A percentile compares a stretch with the other conserved stretches of the same genome.
These are phyloP conservation scores for Leersia perrieri DNA, from an alignment of 176 grass and related monocot species.

Conservation along the genomic window DNA sequence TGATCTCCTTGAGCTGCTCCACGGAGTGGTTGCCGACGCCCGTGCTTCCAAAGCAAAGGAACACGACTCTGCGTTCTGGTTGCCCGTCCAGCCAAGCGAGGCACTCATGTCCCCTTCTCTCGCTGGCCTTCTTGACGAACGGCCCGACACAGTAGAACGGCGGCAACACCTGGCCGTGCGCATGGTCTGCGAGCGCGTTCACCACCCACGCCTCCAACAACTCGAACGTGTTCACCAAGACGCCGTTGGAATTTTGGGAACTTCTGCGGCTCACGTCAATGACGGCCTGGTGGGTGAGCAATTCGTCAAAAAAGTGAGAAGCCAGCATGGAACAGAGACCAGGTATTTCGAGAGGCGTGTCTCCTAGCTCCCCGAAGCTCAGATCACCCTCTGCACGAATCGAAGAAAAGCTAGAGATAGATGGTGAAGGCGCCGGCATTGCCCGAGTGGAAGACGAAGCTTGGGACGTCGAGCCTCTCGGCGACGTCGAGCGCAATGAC, in stretches of 20 bases:
- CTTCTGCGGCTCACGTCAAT: neutral
- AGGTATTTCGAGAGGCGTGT: constrained; percentile 25
- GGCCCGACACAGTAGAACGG: constrained; percentile 46
- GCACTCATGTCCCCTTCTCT: constrained; percentile 4
- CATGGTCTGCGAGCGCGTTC: neutral
- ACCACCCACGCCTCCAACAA: constrained; percentile 22
- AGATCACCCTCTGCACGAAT: neutral
- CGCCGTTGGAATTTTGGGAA: neutral
- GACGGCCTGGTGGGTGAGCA: neutral
- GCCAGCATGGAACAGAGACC: constrained; percentile 43
- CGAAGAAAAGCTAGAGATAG: neutral
- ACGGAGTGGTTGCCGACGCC: neutral
- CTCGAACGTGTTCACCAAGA: constrained; percentile 49
- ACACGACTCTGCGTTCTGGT: constrained; percentile 30
- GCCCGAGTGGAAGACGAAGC: constrained; percentile 1
- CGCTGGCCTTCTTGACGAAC: constrained; percentile 1
- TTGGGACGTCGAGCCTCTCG: constrained; percentile 18
- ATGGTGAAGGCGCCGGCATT: neutral
- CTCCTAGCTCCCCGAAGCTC: constrained; percentile 25
- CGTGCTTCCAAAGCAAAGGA: constrained; percentile 40
- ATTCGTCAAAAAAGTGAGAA: neutral
- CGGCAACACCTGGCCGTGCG: neutral
- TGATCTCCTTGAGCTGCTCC: constrained; percentile 40
- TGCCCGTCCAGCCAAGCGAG: constrained; percentile 46
- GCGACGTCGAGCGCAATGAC: constrained; percentile 27